Base-by-base conservation (phyloP, 2,329 filamentous ascomycete species). In the Aquanectria penicillioides region DNA sequence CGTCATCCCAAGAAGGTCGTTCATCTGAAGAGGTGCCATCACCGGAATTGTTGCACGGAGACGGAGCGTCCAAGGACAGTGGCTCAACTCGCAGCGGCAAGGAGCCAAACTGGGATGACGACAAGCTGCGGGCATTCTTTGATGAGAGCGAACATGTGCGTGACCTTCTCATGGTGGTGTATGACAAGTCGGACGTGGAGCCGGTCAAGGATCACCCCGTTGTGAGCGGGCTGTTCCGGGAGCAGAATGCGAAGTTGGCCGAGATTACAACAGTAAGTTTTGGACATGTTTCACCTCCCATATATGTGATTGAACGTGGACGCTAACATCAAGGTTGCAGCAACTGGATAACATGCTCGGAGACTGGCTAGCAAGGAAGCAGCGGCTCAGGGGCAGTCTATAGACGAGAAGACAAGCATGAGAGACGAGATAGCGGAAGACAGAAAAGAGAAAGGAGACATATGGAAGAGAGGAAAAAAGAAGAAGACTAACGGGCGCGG, bases 101-200 rank as follows among this genome's bases (percentile, higher is more conserved):
- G 47, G 71, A 75, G 13, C 80, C 81, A 22, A 86, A 88, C 0
- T 99, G 95, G 95, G 94, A 93, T 62, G 94, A 98, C 74, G 83
- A 88, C 54, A 92, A 88, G 68, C 84, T 99, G 23, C 88, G 93
- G 59, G 89, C 91, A 12, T 99, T 97, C 77, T 90, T 98, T 69
- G 94, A 98, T 66, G 93, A 95, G 66, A 88, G 92, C 60, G 89
- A 89, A 28, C 93, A 97, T 63, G 93, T 99, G 66, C 87, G 92
- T 47, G 94, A 99, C 73, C 85, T 98, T 73, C 83, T 98, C 48
- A 85, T 94, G 31, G 91, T 99, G 60, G 93, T 99, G 23, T 94
- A 97, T 72, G 94, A 98, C 77, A 97, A 94, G 74, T 91, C 88
- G 12, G 91, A 94, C 58, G 88, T 96, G 13, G 85, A 88, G 36